phyloP scores from a whole-genome alignment of 768 basidiomycete species.

The Mycena olivaceomarginata region DNA sequence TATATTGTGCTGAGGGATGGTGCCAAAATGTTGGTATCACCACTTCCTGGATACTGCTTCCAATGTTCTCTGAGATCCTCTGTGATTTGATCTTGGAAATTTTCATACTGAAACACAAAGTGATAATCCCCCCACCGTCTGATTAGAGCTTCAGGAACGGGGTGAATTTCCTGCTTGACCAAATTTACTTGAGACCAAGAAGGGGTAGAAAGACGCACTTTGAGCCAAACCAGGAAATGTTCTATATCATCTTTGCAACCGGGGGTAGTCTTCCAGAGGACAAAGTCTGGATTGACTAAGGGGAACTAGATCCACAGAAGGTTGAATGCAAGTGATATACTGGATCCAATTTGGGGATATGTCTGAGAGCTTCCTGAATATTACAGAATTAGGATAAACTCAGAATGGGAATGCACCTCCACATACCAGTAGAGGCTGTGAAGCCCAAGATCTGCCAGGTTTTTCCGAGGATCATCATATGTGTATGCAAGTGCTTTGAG shows the following conservation, averaged over 20 bases:
- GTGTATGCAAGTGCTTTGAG: too few relatives aligned
- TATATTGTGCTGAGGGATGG: neutral
- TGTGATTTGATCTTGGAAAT: neutral
- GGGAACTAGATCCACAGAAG: neutral
- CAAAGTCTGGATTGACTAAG: neutral
- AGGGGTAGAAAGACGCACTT: neutral
- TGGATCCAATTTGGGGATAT: neutral
- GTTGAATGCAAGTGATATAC: neutral
- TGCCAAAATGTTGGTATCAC: neutral
- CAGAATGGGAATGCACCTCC: too few relatives aligned
- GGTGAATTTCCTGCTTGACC: neutral
- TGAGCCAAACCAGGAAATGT: neutral
- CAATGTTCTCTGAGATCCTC: neutral
- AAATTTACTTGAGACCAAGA: neutral
- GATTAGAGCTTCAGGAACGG: neutral
- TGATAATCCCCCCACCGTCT: neutral
- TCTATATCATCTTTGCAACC: too few relatives aligned
- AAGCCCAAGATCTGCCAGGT: too few relatives aligned
- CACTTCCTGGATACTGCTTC: neutral
- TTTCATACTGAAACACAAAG: neutral
- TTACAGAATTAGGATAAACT: neutral
- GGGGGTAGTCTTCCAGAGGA: neutral
- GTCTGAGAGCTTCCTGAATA: neutral
- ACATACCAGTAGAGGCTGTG: too few relatives aligned
- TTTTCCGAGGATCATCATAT: too few relatives aligned